A percentile compares a stretch with the other conserved stretches of the same genome.
Evolutionary conservation across 768 basidiomycete species (phyloP).

Genomic region (Suillus tomentosus): DNA sequence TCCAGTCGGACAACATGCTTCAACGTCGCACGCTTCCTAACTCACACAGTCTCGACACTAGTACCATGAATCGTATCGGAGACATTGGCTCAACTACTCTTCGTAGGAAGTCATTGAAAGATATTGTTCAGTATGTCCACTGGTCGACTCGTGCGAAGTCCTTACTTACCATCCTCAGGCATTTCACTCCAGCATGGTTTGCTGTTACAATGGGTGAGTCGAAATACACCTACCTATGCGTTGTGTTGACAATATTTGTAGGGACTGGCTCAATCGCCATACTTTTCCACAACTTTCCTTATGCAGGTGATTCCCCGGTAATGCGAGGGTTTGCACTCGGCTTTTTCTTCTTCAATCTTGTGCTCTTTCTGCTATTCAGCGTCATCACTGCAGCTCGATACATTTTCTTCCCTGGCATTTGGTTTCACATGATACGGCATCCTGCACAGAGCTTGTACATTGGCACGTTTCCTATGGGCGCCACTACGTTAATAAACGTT

Average conservation of each 20-base stretch:
- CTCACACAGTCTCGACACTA: not conserved
- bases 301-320: conserved; percentile 42
- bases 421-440: conserved; percentile 49
- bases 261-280: conserved; percentile 56
- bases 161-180: conserved; percentile 27
- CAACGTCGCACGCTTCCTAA: not conserved
- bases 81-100: not conserved
- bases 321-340: conserved; percentile 46
- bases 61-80: not conserved
- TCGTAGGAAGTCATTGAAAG: conserved; percentile 32
- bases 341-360: conserved; percentile 62
- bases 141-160: not conserved
- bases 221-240: not conserved
- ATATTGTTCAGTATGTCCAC: conserved; percentile 37
- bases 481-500: conserved; percentile 56
- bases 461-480: conserved; percentile 58
- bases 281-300: conserved; percentile 60
- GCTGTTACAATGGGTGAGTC: conserved; percentile 54
- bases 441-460: conserved; percentile 54
- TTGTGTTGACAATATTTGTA: conserved; percentile 15
- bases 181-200: conserved; percentile 61
- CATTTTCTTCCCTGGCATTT: conserved; percentile 51
- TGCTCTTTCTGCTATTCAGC: conserved; percentile 53
- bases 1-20: not conserved
- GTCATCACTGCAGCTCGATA: conserved; percentile 51